Base-by-base conservation (phyloP, 108 stramenopile genomes). In the Skeletonema tropicum region DNA sequence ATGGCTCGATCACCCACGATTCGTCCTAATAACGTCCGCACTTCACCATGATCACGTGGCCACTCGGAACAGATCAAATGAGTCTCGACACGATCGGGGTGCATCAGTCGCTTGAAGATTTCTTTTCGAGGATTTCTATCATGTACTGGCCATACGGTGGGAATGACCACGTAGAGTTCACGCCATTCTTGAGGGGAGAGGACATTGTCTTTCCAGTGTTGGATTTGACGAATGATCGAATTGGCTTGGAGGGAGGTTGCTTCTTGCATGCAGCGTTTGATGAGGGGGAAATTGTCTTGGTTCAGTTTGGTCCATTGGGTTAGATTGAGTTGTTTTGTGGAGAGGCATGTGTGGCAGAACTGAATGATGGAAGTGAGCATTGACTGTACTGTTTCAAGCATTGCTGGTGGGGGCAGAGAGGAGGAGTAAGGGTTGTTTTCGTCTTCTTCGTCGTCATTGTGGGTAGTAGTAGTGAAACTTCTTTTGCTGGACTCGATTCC, bases 81-180 rank as follows among this genome's bases (percentile, higher is more conserved):
- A n/a, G 60, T 71, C 17, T 71, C 29, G 0, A 32, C 60, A 30
- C 41, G 59, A 31, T 46, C 70, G 17, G 59, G 23, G 11, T 60
- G 41, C 60, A 71, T 71, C 10, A 71, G 11, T 61, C 41, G 25
- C 2, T 11, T 8, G 2, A 71, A 61, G 46, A 71, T 71, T 42
- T 60, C 60, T 46, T 71, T 71, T 6, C 70, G 60, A 31, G 70
- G 70, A 46, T 71, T 71, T 12, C 48, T 60, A 8, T 1, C n/a
- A 30, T 61, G 15, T 0, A 61, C 70, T 15, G 70, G 60, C 70
- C 70, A 71, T 5, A 71, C 60, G 11, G 70, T 61, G 7, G 70
- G 70, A 10, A 71, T 71, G 26, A 71, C 60, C 46, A 71, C 70
- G 41, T 71, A 71, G 45, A 71, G 48, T 14, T 71, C 70, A 35